phyloP scores from a whole-genome alignment of 2,329 filamentous ascomycete genomes.

The Venturia carpophila region DNA sequence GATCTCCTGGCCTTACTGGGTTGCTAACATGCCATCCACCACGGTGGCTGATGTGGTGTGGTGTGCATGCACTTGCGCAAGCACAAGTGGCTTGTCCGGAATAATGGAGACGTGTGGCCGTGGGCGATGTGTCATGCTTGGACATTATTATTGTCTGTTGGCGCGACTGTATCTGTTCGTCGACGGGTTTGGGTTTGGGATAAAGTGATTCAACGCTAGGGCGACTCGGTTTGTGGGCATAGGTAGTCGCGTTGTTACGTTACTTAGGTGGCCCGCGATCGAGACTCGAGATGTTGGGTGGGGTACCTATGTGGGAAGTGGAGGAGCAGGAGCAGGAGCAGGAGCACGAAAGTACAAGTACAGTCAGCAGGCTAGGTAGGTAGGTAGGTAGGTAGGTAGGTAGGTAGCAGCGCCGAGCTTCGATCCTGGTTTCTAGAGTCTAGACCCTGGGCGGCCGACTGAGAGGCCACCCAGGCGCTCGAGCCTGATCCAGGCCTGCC shows the following conservation, averaged over 20 bases:
- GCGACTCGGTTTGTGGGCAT: neutral
- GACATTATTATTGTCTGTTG: conserved; percentile 1
- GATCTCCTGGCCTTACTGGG: conserved; percentile 10
- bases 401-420: too few relatives aligned
- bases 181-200: neutral
- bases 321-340: too few relatives aligned
- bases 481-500: neutral
- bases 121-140: conserved; percentile 9
- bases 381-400: too few relatives aligned
- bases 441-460: neutral
- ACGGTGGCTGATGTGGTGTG: conserved; percentile 3
- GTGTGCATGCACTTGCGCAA: conserved; percentile 4
- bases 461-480: neutral
- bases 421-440: neutral
- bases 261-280: neutral
- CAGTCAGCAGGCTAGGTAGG: neutral
- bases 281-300: neutral
- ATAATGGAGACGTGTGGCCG: conserved; percentile 11
- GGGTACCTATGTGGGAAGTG: neutral
- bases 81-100: conserved; percentile 9
- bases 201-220: neutral
- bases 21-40: neutral
- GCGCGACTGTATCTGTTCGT: neutral
- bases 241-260: neutral
- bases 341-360: too few relatives aligned